Conservation (phyloP, 495 filamentous ascomycete genomes). For the Xylaria cubensis region DNA sequence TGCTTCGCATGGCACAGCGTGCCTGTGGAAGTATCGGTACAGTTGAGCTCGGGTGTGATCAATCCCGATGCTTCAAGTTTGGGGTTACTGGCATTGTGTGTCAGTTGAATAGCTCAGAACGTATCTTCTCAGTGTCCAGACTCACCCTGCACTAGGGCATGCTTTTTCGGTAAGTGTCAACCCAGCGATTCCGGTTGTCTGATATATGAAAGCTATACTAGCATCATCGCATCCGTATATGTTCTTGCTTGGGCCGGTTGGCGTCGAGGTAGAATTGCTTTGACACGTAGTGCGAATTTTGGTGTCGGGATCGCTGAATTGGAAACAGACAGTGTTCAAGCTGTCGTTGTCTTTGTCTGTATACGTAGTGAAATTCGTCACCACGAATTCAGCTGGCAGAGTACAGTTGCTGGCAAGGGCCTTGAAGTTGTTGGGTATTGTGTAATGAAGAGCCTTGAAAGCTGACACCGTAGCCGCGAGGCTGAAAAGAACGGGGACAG, state of each 20-base stretch:
- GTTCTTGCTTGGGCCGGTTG: conserved; percentile 29
- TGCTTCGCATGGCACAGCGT: conserved; percentile 14
- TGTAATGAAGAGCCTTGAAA: conserved; percentile 23
- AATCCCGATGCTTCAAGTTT: conserved; percentile 20
- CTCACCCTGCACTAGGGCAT: conserved; percentile 37
- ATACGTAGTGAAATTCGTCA: conserved; percentile 35
- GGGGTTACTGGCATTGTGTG: conserved; percentile 2
- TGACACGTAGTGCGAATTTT: conserved; percentile 34
- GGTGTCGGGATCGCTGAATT: conserved; percentile 35
- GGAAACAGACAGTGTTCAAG: conserved; percentile 31
- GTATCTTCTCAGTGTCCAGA: background rate
- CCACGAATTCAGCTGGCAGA: conserved; percentile 34
- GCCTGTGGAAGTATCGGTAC: conserved; percentile 10
- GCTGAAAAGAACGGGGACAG: conserved; percentile 1
- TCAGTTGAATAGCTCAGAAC: background rate
- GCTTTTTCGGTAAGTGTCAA: conserved; percentile 35
- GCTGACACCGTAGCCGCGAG: conserved; percentile 17
- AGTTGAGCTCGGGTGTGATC: conserved; percentile 18
- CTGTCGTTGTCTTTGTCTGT: conserved; percentile 27
- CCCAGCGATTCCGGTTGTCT: conserved; percentile 33
- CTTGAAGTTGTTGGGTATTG: conserved; percentile 22
- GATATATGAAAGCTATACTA: conserved; percentile 36
- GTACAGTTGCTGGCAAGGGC: conserved; percentile 28
- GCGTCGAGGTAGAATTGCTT: conserved; percentile 36
- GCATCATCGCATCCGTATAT: conserved; percentile 36